phyloP scores from a whole-genome alignment of 176 grass and related monocot species.

The Carex kokanica region DNA sequence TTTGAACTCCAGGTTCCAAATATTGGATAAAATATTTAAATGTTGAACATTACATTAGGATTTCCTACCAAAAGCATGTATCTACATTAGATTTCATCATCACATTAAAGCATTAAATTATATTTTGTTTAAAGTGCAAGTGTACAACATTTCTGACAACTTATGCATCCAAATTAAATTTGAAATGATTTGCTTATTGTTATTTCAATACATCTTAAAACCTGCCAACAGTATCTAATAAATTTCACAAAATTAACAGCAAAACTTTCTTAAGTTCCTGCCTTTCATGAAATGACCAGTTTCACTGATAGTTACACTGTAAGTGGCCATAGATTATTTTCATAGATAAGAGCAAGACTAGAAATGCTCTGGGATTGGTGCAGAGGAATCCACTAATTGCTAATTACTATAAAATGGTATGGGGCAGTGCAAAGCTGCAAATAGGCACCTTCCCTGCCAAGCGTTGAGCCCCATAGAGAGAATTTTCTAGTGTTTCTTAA shows the following conservation, averaged over 20 bases:
- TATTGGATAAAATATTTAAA: not conserved
- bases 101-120: not conserved
- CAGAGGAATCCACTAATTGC: conserved; percentile 19
- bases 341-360: conserved; percentile 11
- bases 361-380: conserved; percentile 22
- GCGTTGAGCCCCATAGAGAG: conserved; percentile 28
- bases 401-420: conserved; percentile 4
- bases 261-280: too few species aligned
- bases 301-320: not conserved
- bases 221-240: too few species aligned
- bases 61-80: not conserved
- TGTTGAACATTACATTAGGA: not conserved
- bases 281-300: not conserved
- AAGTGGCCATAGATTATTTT: not conserved
- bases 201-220: too few species aligned
- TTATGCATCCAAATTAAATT: too few species aligned
- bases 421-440: conserved; percentile 34
- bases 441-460: conserved; percentile 5
- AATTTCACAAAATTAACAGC: too few species aligned
- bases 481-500: conserved; percentile 36
- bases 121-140: not conserved
- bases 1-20: not conserved
- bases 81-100: not conserved
- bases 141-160: not conserved
- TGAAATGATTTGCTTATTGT: too few species aligned